phyloP scores from a whole-genome alignment of 352 stramenopile species.

The Phytophthora sansomeana region DNA sequence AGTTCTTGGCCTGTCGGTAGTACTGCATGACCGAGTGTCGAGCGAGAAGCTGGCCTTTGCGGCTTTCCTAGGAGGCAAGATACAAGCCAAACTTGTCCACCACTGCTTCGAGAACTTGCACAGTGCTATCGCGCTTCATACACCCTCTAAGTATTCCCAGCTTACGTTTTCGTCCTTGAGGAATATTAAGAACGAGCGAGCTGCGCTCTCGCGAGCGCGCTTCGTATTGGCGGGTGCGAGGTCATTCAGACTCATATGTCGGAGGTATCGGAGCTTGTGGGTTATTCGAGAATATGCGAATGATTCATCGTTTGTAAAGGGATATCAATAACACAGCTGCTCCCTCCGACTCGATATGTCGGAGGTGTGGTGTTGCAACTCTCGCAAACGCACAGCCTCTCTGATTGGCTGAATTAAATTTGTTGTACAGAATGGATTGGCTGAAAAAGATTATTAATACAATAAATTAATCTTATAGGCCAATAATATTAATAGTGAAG shows the following conservation, averaged over 20 bases:
- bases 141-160: too few species aligned
- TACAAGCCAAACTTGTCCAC: constrained; percentile 36
- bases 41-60: constrained; percentile 14
- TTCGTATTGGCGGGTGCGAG: background rate
- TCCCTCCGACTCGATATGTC: constrained; percentile 4
- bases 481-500: too few species aligned
- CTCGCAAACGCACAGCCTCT: background rate
- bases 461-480: background rate
- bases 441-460: background rate
- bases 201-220: constrained; percentile 9
- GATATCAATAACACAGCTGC: constrained; percentile 4
- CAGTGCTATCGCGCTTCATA: constrained; percentile 7
- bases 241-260: background rate
- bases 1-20: constrained; percentile 29
- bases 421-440: background rate
- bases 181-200: background rate
- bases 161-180: too few species aligned
- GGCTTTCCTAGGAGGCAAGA: constrained; percentile 25
- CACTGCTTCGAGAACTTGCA: constrained; percentile 3
- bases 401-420: too few species aligned
- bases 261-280: background rate
- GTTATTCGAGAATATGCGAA: constrained; percentile 6
- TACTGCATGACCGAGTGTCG: constrained; percentile 30
- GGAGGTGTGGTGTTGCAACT: background rate
- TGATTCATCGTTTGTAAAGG: background rate